Percentiles rank a stretch among this genome's conserved stretches.
phyloP scores from a whole-genome alignment of 768 basidiomycete genomes.

The Phanerochaete carnosa region DNA sequence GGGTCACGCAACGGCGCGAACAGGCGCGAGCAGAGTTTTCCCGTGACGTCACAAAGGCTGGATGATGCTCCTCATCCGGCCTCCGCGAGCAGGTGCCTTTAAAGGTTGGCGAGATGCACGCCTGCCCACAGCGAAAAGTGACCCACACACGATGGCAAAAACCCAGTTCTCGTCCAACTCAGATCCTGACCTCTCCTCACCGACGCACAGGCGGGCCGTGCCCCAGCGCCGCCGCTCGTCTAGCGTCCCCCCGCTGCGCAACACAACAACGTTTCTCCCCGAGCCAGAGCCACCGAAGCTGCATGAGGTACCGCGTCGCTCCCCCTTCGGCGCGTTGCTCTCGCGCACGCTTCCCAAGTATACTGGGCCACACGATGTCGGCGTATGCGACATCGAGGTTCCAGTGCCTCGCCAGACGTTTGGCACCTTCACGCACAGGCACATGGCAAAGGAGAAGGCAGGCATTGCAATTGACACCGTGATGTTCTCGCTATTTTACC shows the following conservation, averaged over 20 bases:
- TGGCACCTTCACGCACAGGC: constrained; percentile 25
- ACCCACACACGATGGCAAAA: not conserved
- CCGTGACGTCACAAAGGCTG: not conserved
- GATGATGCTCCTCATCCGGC: not conserved
- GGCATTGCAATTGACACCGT: constrained; percentile 29
- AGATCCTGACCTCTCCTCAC: not conserved
- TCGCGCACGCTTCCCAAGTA: constrained; percentile 28
- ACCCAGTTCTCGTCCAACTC: not conserved
- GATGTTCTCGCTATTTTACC: constrained; percentile 32
- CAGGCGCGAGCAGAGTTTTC: too few species aligned
- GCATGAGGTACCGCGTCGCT: constrained; percentile 7
- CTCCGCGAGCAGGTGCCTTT: not conserved
- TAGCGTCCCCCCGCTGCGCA: not conserved
- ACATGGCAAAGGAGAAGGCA: constrained; percentile 17
- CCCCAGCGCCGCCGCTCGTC: not conserved
- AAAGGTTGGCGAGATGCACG: not conserved
- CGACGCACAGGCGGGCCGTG: not conserved
- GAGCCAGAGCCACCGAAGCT: constrained; percentile 7
- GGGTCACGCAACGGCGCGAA: too few species aligned
- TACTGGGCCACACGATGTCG: constrained; percentile 27
- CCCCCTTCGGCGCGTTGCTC: constrained; percentile 26
- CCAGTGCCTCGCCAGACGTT: constrained; percentile 24
- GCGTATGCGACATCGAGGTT: constrained; percentile 31
- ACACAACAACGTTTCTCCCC: not conserved
- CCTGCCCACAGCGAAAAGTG: not conserved